Evolutionary conservation across 139 green algal species (phyloP).

Genomic region (Tetradesmus obliquus): DNA sequence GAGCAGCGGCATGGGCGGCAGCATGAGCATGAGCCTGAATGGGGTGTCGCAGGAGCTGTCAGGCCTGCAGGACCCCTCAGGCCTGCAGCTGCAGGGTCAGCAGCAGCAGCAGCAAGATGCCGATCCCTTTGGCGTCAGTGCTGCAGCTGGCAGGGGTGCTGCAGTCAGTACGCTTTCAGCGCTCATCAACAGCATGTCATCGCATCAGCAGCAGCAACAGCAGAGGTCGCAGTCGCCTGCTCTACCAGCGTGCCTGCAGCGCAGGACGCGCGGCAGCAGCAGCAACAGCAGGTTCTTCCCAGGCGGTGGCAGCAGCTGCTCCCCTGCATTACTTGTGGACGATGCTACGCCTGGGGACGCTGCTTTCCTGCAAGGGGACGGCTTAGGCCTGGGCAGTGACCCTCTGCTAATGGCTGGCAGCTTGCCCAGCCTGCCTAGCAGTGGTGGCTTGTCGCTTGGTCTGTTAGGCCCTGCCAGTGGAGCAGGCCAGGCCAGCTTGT

Average conservation of each 20-base stretch:
- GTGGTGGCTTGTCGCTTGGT: not conserved
- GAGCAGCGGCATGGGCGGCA: not conserved
- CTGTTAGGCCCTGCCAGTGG: not conserved
- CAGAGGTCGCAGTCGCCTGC: not conserved
- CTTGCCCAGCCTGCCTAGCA: not conserved
- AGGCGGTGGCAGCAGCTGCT: not conserved
- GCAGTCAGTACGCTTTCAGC: constrained; percentile 33
- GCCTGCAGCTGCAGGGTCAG: not conserved
- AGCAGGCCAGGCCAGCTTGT: not conserved
- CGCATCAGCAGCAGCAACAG: not conserved
- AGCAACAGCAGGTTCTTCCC: not conserved
- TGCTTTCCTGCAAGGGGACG: not conserved
- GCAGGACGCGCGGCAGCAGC: not conserved
- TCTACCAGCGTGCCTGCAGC: not conserved
- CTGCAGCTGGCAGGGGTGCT: constrained; percentile 1
- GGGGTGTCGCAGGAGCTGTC: not conserved
- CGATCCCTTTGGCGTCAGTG: not conserved
- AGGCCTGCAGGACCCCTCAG: not conserved
- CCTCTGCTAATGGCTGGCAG: not conserved
- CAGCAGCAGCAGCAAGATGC: constrained; percentile 20
- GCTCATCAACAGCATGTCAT: constrained; percentile 3
- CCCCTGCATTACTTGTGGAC: not conserved
- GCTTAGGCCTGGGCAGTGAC: not conserved
- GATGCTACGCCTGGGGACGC: not conserved
- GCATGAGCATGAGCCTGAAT: not conserved